Percentiles rank a stretch among this genome's conserved stretches.
phyloP scores from a whole-genome alignment of 805 yeast genomes.

The Ogataea ramenticola region DNA sequence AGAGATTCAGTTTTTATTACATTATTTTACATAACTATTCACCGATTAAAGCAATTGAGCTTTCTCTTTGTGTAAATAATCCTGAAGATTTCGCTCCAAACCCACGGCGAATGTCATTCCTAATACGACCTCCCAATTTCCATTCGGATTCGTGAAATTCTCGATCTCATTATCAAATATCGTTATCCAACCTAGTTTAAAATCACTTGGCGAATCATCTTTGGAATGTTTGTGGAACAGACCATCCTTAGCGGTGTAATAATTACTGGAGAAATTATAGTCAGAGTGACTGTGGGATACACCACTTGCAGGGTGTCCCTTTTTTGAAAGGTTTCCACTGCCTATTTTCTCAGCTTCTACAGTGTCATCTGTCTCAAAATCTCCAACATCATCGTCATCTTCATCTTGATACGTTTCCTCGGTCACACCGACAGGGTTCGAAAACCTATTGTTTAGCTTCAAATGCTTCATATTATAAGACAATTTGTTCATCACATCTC shows the following conservation, averaged over 20 bases:
- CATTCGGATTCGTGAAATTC: slow-evolving; percentile 17
- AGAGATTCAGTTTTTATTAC: background rate
- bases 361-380: slow-evolving; percentile 9
- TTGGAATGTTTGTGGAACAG: slow-evolving; percentile 38
- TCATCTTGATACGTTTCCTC: slow-evolving; percentile 5
- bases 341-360: slow-evolving; percentile 7
- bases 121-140: slow-evolving; percentile 47
- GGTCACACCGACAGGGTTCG: background rate
- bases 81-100: background rate
- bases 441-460: background rate
- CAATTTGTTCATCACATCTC: slow-evolving; percentile 17
- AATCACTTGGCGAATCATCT: slow-evolving; percentile 57
- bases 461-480: background rate
- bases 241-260: slow-evolving; percentile 50
- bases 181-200: slow-evolving; percentile 60
- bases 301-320: background rate
- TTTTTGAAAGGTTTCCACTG: background rate
- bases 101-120: slow-evolving; percentile 38
- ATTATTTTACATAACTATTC: background rate
- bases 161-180: slow-evolving; percentile 33
- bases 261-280: slow-evolving; percentile 8
- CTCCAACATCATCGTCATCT: slow-evolving; percentile 9
- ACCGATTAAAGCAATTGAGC: background rate
- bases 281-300: background rate
- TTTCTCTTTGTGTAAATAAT: background rate